Base-by-base conservation (phyloP, 768 basidiomycete genomes). In the Pulveroboletus sp. region DNA sequence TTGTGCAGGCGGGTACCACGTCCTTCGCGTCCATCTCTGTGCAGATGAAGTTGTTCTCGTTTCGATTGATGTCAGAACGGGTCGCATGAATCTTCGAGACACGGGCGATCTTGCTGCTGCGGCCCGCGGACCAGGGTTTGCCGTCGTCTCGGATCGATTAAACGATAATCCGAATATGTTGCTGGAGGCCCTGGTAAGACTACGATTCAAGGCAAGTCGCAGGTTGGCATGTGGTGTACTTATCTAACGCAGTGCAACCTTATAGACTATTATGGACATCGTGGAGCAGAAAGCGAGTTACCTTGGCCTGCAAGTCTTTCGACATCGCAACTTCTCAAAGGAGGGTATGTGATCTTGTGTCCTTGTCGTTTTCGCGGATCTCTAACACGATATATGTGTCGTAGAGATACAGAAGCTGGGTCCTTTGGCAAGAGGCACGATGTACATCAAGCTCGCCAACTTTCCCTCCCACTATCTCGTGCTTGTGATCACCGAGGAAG, bases 281-380 rank as follows among this genome's bases (percentile, higher is more conserved):
- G 80, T 85, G 10, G 90, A 94, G 64, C 86, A 89, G 64, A 93
- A 91, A 60, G 88, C 86, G n/a, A 80, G 74, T 52, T 86, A 90
- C 58, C 78, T 94, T 10, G 93, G 93, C n/a, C 68, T 93, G 35
- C 82, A 83, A 62, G 82, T 79, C 48, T 87, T 80, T 67, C 80
- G 83, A 14, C 67, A 75, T 21, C 80, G 90, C 31, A 85, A 89
- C 56, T 81, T 94, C 52, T 63, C 74, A 2, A 72, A 65, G 31
- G 80, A 85, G 59, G 89, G 90, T 89, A 40, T 9, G 59, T 43
- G 11, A 21, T 33, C 66, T 57, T 19, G 1, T 9, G 42, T 37
- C 14, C 32, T 40, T 23, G 7, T 38, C 10, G 14, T n/a, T 24
- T 4, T 29, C 34, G 42, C 21, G 19, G 9, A n/a, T 10, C 1